Percentiles rank a stretch among this genome's conserved stretches.
Conservation (phyloP, 1,284 basidiomycete species). For the Leccinum pachyderme region DNA sequence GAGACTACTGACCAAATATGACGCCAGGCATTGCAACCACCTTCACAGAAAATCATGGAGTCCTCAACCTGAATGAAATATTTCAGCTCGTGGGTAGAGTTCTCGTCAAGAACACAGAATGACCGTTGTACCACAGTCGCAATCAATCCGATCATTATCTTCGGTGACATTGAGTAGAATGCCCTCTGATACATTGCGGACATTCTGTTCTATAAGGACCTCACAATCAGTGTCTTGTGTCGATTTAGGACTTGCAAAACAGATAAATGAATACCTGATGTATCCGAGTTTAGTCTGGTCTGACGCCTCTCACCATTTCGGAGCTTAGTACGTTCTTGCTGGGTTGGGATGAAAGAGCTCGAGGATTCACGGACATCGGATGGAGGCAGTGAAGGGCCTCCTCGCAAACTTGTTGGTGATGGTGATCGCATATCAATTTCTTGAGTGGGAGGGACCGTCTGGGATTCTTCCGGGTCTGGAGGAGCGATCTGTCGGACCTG, state of each 20-base stretch:
- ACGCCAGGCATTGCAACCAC: conserved; percentile 66
- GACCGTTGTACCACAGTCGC: conserved; percentile 65
- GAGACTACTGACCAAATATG: conserved; percentile 60
- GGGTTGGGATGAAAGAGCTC: conserved; percentile 27
- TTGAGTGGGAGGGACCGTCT: conserved; percentile 35
- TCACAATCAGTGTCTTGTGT: conserved; percentile 49
- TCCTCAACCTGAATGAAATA: conserved; percentile 46
- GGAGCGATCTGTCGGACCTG: conserved; percentile 18
- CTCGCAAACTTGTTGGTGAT: conserved; percentile 8
- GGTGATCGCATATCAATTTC: conserved; percentile 32
- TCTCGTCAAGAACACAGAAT: conserved; percentile 1
- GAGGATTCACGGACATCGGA: conserved; percentile 35
- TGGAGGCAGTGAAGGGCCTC: conserved; percentile 34
- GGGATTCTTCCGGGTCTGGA: conserved; percentile 44
- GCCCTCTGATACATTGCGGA: not conserved
- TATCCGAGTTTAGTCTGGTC: conserved; percentile 39
- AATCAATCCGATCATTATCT: conserved; percentile 38
- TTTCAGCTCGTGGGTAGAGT: conserved; percentile 9
- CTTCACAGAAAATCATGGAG: conserved; percentile 59
- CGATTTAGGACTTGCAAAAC: conserved; percentile 1
- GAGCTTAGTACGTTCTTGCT: conserved; percentile 39
- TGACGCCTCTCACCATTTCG: conserved; percentile 21
- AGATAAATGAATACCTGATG: conserved; percentile 43
- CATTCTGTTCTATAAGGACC: conserved; percentile 14
- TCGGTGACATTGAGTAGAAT: conserved; percentile 2